Base-by-base conservation (phyloP, 768 basidiomycete genomes). In the Pleurotus ostreatus region DNA sequence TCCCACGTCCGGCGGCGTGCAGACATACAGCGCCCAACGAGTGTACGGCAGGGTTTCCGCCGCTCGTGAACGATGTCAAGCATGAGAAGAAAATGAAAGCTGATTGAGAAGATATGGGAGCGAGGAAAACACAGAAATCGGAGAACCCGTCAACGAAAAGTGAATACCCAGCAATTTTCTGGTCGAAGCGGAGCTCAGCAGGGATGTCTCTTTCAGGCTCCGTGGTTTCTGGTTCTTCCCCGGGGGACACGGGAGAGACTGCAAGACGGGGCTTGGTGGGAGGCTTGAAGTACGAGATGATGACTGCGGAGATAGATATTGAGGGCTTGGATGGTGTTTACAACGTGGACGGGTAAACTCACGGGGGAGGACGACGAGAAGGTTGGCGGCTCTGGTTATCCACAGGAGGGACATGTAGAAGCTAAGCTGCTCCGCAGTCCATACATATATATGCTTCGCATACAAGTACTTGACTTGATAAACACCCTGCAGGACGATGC, bases 401-500 rank as follows among this genome's bases (percentile, higher is more conserved):
- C 88, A 89, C 56, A 87, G 72, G 18, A 82, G 77, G 0, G 88
- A 86, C 71, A 91, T 86, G 62, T 89, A 91, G 64, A 86, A 85
- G 46, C 88, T 86, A 59, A 91, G 64, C 79, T 88, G 60, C 38
- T 72, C 74, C 9, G 87, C 78, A 12, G 75, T 78, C 89, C 89
- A 91, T 9, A 72, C 66, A 62, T 86, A 91, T 8, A 85, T 72
- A 63, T 90, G 86, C 61, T 83, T 82, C 0, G 86, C 89, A 59
- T 91, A 93, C 37, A 92, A 70, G 61, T 90, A 91, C 68, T 92
- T 92, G 57, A 86, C 74, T 52, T 83, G 84, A 67, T 84, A 86
- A 1, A 92, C 68, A 15, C 88, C 90, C 80, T 87, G 57, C 20
- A 7, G 30, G 30, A 34, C 9, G 30, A 34, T 9, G 30, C 30